Conservation (phyloP, 331 rosid species). For the Pyracantha coccinea region DNA sequence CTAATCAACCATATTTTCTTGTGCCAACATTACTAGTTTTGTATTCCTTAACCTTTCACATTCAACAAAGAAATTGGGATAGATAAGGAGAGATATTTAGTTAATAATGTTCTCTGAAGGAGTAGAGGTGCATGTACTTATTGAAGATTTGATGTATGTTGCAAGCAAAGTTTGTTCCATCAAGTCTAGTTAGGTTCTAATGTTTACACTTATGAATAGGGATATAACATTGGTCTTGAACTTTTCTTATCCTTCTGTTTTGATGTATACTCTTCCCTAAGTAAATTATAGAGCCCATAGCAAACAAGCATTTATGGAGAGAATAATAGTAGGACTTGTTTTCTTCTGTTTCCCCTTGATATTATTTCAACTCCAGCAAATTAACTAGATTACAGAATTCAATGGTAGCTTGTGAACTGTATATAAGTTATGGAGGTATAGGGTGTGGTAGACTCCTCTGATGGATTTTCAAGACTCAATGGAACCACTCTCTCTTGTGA, state of each 20-base stretch:
- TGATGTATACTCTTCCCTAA: not conserved
- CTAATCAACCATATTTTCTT: not conserved
- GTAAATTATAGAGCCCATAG: not conserved
- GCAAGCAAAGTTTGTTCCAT: not conserved
- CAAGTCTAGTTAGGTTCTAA: not conserved
- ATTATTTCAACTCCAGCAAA: not conserved
- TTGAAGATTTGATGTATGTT: not conserved
- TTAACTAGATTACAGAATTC: not conserved
- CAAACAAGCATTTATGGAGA: not conserved
- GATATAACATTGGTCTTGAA: not conserved
- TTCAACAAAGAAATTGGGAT: not conserved
- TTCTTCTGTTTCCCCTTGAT: not conserved
- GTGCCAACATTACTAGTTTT: not conserved
- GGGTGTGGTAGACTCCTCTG: not conserved
- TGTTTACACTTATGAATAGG: not conserved
- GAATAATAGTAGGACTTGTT: not conserved
- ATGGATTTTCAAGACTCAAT: slow-evolving; percentile 1
- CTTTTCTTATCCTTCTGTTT: not conserved
- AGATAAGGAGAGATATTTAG: not conserved
- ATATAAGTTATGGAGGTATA: not conserved
- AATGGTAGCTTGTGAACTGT: not conserved
- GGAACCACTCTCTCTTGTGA: not conserved
- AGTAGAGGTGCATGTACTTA: not conserved
- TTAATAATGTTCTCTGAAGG: not conserved
- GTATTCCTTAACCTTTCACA: not conserved